Evolutionary conservation across 2,329 filamentous ascomycete genomes (phyloP).

Genomic region (Tympanopsis confertula): DNA sequence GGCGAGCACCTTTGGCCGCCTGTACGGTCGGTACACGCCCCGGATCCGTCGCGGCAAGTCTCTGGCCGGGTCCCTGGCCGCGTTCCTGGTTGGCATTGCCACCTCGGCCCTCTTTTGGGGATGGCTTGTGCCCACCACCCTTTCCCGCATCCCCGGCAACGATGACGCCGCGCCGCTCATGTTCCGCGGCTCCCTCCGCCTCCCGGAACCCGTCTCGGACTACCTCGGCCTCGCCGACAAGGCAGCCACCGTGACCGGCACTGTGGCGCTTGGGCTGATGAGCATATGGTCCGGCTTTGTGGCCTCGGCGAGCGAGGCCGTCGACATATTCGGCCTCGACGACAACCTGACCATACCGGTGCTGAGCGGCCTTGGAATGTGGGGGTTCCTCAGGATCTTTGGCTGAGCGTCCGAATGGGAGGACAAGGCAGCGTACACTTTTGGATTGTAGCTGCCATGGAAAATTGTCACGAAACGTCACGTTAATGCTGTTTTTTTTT

Average conservation of each 20-base stretch:
- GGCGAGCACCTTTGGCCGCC: constrained; percentile 81
- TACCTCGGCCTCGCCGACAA: constrained; percentile 47
- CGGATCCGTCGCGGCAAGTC: constrained; percentile 80
- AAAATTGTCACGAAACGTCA: too few species aligned
- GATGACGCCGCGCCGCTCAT: constrained; percentile 57
- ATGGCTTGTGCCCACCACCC: constrained; percentile 60
- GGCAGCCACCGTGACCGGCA: constrained; percentile 55
- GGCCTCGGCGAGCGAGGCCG: constrained; percentile 77
- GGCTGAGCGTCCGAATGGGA: constrained; percentile 26
- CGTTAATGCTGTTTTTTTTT: too few species aligned
- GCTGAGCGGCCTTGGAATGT: constrained; percentile 77
- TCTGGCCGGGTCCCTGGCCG: constrained; percentile 75
- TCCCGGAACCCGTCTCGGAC: constrained; percentile 49
- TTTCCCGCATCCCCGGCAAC: constrained; percentile 54
- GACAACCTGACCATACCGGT: constrained; percentile 96
- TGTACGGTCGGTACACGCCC: constrained; percentile 82
- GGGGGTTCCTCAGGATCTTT: constrained; percentile 84
- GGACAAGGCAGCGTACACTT: background rate
- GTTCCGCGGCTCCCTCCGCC: constrained; percentile 65
- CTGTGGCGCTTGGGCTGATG: constrained; percentile 66
- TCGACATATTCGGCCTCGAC: constrained; percentile 88
- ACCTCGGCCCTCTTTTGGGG: constrained; percentile 85
- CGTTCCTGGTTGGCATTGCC: constrained; percentile 69
- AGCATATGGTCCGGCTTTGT: constrained; percentile 80
- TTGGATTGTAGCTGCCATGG: background rate